These are phyloP conservation scores for Pluteus cervinus DNA, from an alignment of 768 basidiomycete species.

Conservation along the genomic window DNA sequence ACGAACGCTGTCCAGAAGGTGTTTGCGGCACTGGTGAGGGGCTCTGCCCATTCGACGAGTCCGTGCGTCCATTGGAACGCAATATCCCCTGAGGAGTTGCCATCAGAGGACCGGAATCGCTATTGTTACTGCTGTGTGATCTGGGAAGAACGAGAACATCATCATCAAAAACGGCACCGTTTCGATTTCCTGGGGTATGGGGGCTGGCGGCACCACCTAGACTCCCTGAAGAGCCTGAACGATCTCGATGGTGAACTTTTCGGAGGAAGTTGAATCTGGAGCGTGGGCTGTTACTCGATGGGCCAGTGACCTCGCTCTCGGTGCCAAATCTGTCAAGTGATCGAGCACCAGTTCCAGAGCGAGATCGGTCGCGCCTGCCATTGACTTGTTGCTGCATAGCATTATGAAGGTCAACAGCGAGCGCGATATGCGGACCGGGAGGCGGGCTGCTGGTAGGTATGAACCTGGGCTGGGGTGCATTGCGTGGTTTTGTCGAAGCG, in stretches of 20 bases:
- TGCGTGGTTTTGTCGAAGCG: conserved; percentile 17
- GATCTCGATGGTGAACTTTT: conserved; percentile 13
- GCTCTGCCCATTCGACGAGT: too few relatives aligned
- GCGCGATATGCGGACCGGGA: conserved; percentile 22
- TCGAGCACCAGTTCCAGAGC: conserved; percentile 9
- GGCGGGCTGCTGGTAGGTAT: conserved; percentile 18
- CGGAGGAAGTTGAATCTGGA: conserved; percentile 11
- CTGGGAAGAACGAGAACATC: too few relatives aligned
- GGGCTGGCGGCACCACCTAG: too few relatives aligned
- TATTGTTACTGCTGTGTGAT: too few relatives aligned
- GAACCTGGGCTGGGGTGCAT: conserved; percentile 3
- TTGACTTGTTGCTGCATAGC: conserved; percentile 31
- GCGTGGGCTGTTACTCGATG: conserved; percentile 13
- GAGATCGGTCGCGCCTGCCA: too few relatives aligned
- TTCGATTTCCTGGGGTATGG: too few relatives aligned
- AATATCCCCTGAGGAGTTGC: too few relatives aligned
- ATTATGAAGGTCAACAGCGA: conserved; percentile 44
- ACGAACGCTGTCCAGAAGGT: too few relatives aligned
- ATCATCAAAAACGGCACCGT: too few relatives aligned
- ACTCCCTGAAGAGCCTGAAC: conserved; percentile 14
- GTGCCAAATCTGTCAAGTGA: conserved; percentile 1
- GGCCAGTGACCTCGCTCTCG: conserved; percentile 9
- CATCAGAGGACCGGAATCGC: too few relatives aligned
- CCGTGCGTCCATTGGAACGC: too few relatives aligned
- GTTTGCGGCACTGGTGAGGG: too few relatives aligned